A percentile compares a stretch with the other conserved stretches of the same genome.
phyloP scores from a whole-genome alignment of 1,284 basidiomycete species.

The Peniophora sp. region DNA sequence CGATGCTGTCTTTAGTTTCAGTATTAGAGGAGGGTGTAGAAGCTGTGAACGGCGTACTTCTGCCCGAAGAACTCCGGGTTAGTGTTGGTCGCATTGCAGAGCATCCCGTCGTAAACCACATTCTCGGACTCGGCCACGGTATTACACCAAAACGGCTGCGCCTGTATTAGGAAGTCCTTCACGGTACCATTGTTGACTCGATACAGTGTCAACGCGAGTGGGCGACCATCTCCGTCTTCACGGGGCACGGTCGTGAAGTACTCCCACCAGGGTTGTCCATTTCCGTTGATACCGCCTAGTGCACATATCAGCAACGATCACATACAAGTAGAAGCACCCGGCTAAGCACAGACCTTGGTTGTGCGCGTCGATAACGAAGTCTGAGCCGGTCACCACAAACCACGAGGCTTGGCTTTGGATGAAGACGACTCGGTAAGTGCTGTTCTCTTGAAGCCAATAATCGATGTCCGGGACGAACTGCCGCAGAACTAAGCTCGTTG shows the following conservation, averaged over 20 bases:
- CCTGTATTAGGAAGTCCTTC: constrained; percentile 44
- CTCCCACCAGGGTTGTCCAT: constrained; percentile 37
- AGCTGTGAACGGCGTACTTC: constrained; percentile 31
- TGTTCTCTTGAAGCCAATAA: constrained; percentile 51
- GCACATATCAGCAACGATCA: no score
- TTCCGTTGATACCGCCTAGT: constrained; percentile 21
- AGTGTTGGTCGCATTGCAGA: constrained; percentile 52
- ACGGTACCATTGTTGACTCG: constrained; percentile 39
- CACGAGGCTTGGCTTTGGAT: constrained; percentile 60
- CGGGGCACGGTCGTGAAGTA: constrained; percentile 35
- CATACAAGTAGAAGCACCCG: no score
- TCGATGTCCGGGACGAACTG: constrained; percentile 50
- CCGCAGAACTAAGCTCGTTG: not conserved
- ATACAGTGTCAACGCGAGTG: constrained; percentile 51
- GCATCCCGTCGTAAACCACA: constrained; percentile 54
- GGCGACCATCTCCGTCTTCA: constrained; percentile 52
- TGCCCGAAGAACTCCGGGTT: constrained; percentile 40
- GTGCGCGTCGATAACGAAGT: constrained; percentile 55
- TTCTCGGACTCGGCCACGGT: constrained; percentile 45
- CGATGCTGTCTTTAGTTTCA: constrained; percentile 33
- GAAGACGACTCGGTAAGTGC: constrained; percentile 55
- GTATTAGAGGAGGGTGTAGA: not conserved
- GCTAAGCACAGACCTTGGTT: constrained; percentile 21
- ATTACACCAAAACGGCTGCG: constrained; percentile 63
- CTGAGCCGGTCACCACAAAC: constrained; percentile 52